Conservation (phyloP, 225 moss, liverwort and hornwort genomes). For the Marchantia paleacea region DNA sequence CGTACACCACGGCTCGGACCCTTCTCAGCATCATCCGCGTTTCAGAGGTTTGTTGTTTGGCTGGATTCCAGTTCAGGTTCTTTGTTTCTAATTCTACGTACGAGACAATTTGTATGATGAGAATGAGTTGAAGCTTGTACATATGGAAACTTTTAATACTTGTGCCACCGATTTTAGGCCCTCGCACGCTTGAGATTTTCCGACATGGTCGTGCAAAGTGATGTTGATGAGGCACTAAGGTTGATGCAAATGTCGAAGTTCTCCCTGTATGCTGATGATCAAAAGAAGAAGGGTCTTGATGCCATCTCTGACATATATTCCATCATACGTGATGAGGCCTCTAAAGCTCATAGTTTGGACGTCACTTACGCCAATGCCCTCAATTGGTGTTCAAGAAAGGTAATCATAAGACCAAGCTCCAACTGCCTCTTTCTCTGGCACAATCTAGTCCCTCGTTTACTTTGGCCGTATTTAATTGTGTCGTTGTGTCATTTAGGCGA, state of each 20-base stretch:
- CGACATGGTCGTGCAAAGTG: constrained; percentile 69
- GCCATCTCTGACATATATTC: constrained; percentile 94
- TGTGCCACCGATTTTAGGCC: constrained; percentile 42
- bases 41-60: constrained; percentile 58
- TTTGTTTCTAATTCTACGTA: too few species aligned
- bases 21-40: constrained; percentile 88
- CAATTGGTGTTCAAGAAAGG: constrained; percentile 95
- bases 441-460: neutral
- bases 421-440: neutral
- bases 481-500: too few species aligned
- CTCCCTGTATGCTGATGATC: constrained; percentile 84
- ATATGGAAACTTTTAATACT: neutral
- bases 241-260: constrained; percentile 99
- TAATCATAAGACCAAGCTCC: constrained; percentile 7
- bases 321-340: constrained; percentile 91
- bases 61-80: too few species aligned
- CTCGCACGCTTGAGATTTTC: constrained; percentile 87
- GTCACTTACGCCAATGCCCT: constrained; percentile 74
- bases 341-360: constrained; percentile 63
- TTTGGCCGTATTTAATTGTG: too few species aligned
- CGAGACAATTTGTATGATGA: too few species aligned
- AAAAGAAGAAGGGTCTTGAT: constrained; percentile 84
- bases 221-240: constrained; percentile 88
- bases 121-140: too few species aligned
- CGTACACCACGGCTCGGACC: constrained; percentile 91